Conservation (phyloP, 2,329 filamentous ascomycete species). For the Thelonectria discophora region DNA sequence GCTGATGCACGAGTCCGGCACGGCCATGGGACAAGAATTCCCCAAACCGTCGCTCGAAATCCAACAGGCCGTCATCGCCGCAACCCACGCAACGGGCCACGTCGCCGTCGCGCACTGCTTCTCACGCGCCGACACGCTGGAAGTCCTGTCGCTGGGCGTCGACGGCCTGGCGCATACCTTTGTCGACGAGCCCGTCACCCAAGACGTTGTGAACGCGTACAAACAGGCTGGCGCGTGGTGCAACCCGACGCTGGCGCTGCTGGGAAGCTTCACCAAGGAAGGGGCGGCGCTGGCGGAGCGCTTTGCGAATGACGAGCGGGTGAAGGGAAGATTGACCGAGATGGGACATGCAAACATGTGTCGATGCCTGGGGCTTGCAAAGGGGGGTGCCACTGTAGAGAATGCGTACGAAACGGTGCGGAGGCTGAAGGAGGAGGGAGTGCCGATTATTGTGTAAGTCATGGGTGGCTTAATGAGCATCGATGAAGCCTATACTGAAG, state of each 20-base stretch:
- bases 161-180: conserved; percentile 46
- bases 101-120: conserved; percentile 42
- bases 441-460: conserved; percentile 28
- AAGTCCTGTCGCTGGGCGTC: conserved; percentile 40
- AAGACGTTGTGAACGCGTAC: conserved; percentile 37
- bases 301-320: conserved; percentile 32
- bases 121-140: conserved; percentile 39
- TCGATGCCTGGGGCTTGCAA: conserved; percentile 11
- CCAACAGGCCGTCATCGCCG: conserved; percentile 54
- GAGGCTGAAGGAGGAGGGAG: conserved; percentile 24
- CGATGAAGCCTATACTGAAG: no score
- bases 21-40: conserved; percentile 48
- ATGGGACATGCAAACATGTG: conserved; percentile 3
- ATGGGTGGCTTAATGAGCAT: no score
- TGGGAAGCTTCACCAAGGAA: conserved; percentile 38
- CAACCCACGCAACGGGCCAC: conserved; percentile 42
- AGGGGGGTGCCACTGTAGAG: conserved; percentile 13
- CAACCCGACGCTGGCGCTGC: conserved; percentile 36
- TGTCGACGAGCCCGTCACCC: conserved; percentile 39
- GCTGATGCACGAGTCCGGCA: conserved; percentile 60
- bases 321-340: conserved; percentile 5
- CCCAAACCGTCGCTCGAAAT: conserved; percentile 52
- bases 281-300: conserved; percentile 31
- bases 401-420: conserved; percentile 27
- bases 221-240: conserved; percentile 35